A percentile compares a stretch with the other conserved stretches of the same genome.
Conservation (phyloP, 2,329 filamentous ascomycete species). For the Bipolaris oryzae region DNA sequence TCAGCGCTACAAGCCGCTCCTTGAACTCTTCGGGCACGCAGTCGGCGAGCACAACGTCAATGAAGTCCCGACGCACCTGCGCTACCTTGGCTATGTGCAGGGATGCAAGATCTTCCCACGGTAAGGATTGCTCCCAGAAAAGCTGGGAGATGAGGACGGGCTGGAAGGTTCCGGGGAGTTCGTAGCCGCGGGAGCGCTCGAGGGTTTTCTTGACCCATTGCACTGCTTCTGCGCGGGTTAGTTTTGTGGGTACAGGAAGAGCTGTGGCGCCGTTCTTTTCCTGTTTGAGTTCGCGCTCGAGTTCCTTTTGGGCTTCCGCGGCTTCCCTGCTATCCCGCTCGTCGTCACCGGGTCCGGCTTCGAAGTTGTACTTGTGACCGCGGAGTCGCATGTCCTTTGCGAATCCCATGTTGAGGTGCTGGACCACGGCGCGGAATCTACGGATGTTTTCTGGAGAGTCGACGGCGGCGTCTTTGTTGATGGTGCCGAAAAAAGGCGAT, state of each 20-base stretch:
- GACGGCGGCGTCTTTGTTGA: slow-evolving; percentile 24
- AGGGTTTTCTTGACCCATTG: slow-evolving; percentile 50
- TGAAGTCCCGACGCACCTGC: slow-evolving; percentile 41
- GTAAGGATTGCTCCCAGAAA: slow-evolving; percentile 63
- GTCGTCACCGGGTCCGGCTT: slow-evolving; percentile 20
- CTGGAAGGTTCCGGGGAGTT: slow-evolving; percentile 67
- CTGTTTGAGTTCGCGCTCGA: slow-evolving; percentile 21
- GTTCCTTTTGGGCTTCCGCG: neutral
- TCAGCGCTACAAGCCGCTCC: slow-evolving; percentile 44
- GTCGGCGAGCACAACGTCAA: slow-evolving; percentile 43
- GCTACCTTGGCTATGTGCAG: slow-evolving; percentile 49
- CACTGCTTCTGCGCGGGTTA: slow-evolving; percentile 50
- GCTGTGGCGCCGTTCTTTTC: neutral
- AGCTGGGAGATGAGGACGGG: slow-evolving; percentile 64
- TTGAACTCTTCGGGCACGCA: slow-evolving; percentile 51
- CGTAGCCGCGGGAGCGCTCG: slow-evolving; percentile 56
- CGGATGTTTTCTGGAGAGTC: slow-evolving; percentile 42
- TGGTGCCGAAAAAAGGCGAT: slow-evolving; percentile 56
- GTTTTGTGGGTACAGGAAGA: slow-evolving; percentile 22
- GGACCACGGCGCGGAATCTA: slow-evolving; percentile 61
- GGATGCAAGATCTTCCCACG: slow-evolving; percentile 56
- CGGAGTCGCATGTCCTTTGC: slow-evolving; percentile 49
- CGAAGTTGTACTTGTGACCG: slow-evolving; percentile 53
- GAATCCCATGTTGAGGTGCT: slow-evolving; percentile 58
- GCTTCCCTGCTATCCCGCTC: slow-evolving; percentile 7